These are phyloP conservation scores for Beauveria asiatica DNA, from an alignment of 2,329 filamentous ascomycete genomes.

Conservation along the genomic window DNA sequence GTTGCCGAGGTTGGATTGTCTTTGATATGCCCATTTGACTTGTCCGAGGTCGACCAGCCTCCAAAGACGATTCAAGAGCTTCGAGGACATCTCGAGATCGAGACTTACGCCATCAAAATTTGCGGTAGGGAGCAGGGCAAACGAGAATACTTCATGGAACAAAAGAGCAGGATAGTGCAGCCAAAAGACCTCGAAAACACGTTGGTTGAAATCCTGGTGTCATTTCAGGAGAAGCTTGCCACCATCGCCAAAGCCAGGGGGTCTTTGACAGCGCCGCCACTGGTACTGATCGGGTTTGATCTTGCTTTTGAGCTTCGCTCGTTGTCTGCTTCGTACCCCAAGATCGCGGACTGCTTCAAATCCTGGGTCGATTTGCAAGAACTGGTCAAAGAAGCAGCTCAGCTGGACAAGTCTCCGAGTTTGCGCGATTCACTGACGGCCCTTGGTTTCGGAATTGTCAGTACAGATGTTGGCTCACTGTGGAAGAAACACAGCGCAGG, in stretches of 20 bases:
- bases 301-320: not conserved
- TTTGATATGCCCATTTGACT: not conserved
- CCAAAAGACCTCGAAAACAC: not conserved
- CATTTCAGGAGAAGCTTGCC: not conserved
- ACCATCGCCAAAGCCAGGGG: not conserved
- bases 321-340: not conserved
- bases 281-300: conserved; percentile 2
- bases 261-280: not conserved
- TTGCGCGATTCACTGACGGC: conserved; percentile 3
- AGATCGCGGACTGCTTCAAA: not conserved
- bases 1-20: conserved; percentile 4
- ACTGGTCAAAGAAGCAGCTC: not conserved
- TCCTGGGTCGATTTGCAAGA: conserved; percentile 4
- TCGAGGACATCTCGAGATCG: not conserved
- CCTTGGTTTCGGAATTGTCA: not conserved
- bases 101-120: not conserved
- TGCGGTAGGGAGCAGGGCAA: not conserved
- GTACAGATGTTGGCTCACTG: not conserved
- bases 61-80: not conserved
- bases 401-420: not conserved
- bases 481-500: conserved; percentile 6
- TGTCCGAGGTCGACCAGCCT: not conserved
- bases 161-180: not conserved
- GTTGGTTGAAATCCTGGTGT: not conserved
- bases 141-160: not conserved